These are phyloP conservation scores for Pseudogymnoascus sp. DNA, from an alignment of 2,329 filamentous ascomycete genomes.

Conservation along the genomic window DNA sequence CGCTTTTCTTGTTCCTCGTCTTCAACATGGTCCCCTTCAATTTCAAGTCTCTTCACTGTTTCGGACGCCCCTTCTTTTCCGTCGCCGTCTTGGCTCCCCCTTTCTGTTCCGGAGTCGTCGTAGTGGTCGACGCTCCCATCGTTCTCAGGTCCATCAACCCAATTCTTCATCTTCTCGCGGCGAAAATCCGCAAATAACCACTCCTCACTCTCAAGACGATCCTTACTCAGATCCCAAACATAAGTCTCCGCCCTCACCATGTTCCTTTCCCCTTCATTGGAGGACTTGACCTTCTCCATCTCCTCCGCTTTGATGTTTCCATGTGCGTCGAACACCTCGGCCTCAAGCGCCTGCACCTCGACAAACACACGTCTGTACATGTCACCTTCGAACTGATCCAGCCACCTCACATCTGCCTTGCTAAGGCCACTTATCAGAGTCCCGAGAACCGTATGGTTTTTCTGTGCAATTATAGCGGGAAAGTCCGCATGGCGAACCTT, in stretches of 20 bases:
- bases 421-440: slow-evolving; percentile 72
- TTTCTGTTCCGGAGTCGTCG: not conserved
- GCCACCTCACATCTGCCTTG: slow-evolving; percentile 61
- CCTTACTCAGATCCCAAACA: slow-evolving; percentile 45
- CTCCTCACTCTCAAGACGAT: slow-evolving; percentile 58
- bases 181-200: slow-evolving; percentile 88
- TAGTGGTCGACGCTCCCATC: slow-evolving; percentile 11
- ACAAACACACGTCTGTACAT: slow-evolving; percentile 40
- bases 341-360: slow-evolving; percentile 41
- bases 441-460: slow-evolving; percentile 57
- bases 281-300: slow-evolving; percentile 13
- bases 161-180: slow-evolving; percentile 58
- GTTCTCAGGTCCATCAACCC: slow-evolving; percentile 27
- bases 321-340: slow-evolving; percentile 19
- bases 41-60: not conserved
- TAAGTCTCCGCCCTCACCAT: slow-evolving; percentile 54
- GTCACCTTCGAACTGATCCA: slow-evolving; percentile 75
- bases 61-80: not conserved
- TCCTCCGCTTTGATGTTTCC: slow-evolving; percentile 13
- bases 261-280: slow-evolving; percentile 33
- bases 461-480: slow-evolving; percentile 61
- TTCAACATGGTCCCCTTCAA: not conserved
- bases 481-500: slow-evolving; percentile 68
- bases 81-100: not conserved
- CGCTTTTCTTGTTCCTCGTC: not conserved